These are phyloP conservation scores for Fragilaria crotonensis DNA, from an alignment of 108 stramenopile genomes.

Conservation along the genomic window DNA sequence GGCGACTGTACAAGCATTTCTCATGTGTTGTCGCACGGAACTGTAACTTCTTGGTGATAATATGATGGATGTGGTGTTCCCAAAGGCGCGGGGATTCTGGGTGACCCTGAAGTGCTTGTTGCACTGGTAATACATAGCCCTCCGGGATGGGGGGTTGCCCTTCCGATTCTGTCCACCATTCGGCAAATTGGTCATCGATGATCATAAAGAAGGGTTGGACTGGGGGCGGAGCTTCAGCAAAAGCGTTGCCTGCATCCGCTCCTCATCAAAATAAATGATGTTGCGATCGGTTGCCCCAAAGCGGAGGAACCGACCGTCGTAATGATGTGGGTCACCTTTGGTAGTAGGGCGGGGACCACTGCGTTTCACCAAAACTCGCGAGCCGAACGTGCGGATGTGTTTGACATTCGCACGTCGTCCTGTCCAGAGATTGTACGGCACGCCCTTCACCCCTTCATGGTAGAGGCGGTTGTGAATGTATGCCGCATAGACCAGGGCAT, in stretches of 20 bases:
- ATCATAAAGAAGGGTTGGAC: conserved; percentile 15
- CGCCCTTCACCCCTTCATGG: no score
- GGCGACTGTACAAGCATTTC: conserved; percentile 19
- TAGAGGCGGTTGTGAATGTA: no score
- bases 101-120: conserved; percentile 20
- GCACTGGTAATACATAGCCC: conserved; percentile 13
- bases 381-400: no score
- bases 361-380: no score
- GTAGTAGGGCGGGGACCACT: no score
- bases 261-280: no score
- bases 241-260: conserved; percentile 33
- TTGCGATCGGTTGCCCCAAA: no score
- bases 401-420: no score
- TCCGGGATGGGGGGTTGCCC: conserved; percentile 10
- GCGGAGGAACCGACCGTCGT: no score
- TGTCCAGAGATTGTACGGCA: no score
- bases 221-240: conserved; percentile 23
- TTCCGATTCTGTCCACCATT: conserved; percentile 16
- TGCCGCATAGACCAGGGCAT: no score
- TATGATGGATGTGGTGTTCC: conserved; percentile 13
- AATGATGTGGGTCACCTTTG: no score
- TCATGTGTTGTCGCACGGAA: conserved; percentile 31
- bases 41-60: conserved; percentile 14
- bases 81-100: conserved; percentile 22
- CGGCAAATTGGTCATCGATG: conserved; percentile 18